Percentiles rank a stretch among this genome's conserved stretches.
These are phyloP conservation scores for Gyromitra esculenta DNA, from an alignment of 2,329 filamentous ascomycete genomes.

Conservation along the genomic window DNA sequence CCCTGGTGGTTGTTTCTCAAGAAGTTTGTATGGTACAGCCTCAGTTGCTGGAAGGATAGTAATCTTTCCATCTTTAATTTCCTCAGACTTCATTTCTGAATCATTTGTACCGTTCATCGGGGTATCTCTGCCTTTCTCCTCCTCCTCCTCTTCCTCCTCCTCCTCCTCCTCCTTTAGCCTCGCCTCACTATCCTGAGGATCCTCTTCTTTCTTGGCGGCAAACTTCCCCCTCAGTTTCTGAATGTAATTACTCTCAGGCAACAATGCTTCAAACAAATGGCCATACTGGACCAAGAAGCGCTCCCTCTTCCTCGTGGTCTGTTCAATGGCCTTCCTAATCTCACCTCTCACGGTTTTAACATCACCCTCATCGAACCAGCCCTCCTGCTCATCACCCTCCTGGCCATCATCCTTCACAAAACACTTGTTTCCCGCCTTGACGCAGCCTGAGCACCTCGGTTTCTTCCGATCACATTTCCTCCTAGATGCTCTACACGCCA, in stretches of 20 bases:
- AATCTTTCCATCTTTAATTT: not conserved
- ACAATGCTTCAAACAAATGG: constrained; percentile 59
- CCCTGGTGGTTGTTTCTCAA: constrained; percentile 63
- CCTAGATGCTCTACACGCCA: constrained; percentile 34
- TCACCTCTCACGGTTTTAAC: constrained; percentile 44
- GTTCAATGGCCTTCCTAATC: constrained; percentile 49
- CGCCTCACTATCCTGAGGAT: not conserved
- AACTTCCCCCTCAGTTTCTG: constrained; percentile 58
- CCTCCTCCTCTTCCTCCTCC: not conserved
- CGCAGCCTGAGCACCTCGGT: constrained; percentile 44
- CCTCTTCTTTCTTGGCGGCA: constrained; percentile 55
- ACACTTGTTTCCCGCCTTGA: constrained; percentile 35
- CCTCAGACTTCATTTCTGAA: not conserved
- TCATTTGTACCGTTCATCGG: constrained; percentile 8
- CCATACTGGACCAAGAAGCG: constrained; percentile 60
- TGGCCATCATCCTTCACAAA: constrained; percentile 21
- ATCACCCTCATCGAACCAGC: constrained; percentile 13
- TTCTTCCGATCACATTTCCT: constrained; percentile 50
- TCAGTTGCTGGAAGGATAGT: constrained; percentile 2
- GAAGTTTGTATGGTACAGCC: constrained; percentile 61
- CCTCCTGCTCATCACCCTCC: constrained; percentile 35
- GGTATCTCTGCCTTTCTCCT: constrained; percentile 54
- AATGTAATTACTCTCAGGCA: constrained; percentile 60
- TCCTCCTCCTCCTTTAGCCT: constrained; percentile 49
- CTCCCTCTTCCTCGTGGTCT: constrained; percentile 56